A percentile compares a stretch with the other conserved stretches of the same genome.
Conservation (phyloP, 441 rosid species). For the Sinapis alba region DNA sequence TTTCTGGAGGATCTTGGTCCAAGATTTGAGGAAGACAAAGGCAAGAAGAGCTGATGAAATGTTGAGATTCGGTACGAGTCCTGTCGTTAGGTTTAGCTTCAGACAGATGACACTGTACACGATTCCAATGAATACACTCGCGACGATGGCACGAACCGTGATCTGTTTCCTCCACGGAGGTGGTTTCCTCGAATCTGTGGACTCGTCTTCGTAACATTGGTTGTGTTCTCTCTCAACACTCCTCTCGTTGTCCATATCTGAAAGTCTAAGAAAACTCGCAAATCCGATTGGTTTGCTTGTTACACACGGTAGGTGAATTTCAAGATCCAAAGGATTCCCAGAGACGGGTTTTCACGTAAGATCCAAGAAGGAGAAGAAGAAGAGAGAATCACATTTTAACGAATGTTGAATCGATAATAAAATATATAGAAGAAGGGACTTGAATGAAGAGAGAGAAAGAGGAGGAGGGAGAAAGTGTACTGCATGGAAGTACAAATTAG, state of each 20-base stretch:
- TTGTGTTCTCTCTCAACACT: slow-evolving; percentile 35
- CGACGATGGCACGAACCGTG: slow-evolving; percentile 68
- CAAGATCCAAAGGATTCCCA: not conserved
- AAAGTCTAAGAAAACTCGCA: not conserved
- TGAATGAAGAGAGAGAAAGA: slow-evolving; percentile 22
- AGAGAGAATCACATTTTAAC: slow-evolving; percentile 6
- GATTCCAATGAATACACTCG: slow-evolving; percentile 67
- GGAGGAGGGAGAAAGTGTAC: slow-evolving; percentile 33
- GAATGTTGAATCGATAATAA: not conserved
- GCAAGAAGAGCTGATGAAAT: slow-evolving; percentile 91
- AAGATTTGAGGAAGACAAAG: slow-evolving; percentile 65
- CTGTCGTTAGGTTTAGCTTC: slow-evolving; percentile 92
- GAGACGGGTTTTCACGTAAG: slow-evolving; percentile 8
- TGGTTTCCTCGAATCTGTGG: slow-evolving; percentile 43
- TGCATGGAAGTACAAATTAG: slow-evolving; percentile 40
- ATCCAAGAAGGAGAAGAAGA: slow-evolving; percentile 10
- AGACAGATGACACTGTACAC: slow-evolving; percentile 82
- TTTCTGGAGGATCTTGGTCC: slow-evolving; percentile 77
- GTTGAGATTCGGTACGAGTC: slow-evolving; percentile 88
- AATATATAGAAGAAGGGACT: slow-evolving; percentile 19
- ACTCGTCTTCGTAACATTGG: slow-evolving; percentile 27
- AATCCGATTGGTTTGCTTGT: slow-evolving; percentile 1
- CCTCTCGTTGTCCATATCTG: slow-evolving; percentile 43
- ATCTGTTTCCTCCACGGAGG: slow-evolving; percentile 85
- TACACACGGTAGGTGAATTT: slow-evolving; percentile 7